Evolutionary conservation across 2,329 filamentous ascomycete species (phyloP).

Genomic region (Apiospora phragmitis): DNA sequence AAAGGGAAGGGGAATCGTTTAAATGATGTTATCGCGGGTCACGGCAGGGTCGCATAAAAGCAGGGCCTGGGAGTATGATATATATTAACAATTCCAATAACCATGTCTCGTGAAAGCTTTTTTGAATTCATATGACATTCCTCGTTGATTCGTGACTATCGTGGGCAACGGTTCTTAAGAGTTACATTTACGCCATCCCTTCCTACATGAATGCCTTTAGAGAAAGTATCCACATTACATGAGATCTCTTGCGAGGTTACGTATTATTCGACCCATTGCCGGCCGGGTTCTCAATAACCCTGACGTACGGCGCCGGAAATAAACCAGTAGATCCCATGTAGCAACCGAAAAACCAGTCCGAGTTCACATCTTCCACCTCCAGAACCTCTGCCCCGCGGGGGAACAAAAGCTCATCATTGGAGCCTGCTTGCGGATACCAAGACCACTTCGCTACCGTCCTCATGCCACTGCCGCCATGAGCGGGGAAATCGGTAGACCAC

Average conservation of each 20-base stretch:
- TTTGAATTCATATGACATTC: background rate
- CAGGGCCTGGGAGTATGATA: background rate
- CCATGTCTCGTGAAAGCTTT: background rate
- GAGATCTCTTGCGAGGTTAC: background rate
- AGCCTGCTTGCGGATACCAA: constrained; percentile 69
- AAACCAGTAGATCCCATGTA: constrained; percentile 80
- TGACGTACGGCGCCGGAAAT: constrained; percentile 79
- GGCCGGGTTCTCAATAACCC: constrained; percentile 36
- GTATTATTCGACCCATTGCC: constrained; percentile 1
- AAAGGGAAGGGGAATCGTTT: constrained; percentile 24
- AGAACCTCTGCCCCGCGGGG: constrained; percentile 79
- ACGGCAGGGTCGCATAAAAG: background rate
- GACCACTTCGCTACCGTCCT: constrained; percentile 68
- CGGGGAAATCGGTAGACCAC: constrained; percentile 57
- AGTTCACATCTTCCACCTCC: constrained; percentile 85
- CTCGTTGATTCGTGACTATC: background rate
- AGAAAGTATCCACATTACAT: background rate
- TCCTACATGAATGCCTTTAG: background rate
- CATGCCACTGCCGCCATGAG: constrained; percentile 72
- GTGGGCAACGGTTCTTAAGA: background rate
- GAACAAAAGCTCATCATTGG: constrained; percentile 78
- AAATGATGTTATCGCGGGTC: background rate
- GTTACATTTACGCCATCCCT: background rate
- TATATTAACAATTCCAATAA: background rate
- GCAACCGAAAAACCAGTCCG: constrained; percentile 85